phyloP scores from a whole-genome alignment of 768 basidiomycete genomes.

The Trametes sanguinea region DNA sequence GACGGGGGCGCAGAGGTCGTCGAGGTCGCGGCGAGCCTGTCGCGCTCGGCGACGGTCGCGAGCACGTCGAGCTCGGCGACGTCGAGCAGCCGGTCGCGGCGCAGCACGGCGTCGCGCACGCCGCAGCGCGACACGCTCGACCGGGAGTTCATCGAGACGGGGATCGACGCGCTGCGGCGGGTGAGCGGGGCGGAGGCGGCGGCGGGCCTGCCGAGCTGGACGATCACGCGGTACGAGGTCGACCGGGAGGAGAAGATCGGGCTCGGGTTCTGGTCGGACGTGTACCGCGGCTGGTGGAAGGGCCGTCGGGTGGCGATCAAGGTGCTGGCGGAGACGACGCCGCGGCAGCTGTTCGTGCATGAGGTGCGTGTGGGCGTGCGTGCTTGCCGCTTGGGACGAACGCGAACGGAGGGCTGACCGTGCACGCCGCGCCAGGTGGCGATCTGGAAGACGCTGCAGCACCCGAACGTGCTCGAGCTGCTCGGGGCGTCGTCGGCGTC shows the following conservation, averaged over 20 bases:
- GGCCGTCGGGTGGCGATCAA: slow-evolving; percentile 70
- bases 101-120: background rate
- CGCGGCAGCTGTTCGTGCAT: slow-evolving; percentile 56
- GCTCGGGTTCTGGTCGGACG: slow-evolving; percentile 73
- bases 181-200: slow-evolving; percentile 44
- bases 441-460: slow-evolving; percentile 70
- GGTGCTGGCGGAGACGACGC: slow-evolving; percentile 62
- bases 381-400: too few species aligned
- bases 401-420: background rate
- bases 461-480: slow-evolving; percentile 71
- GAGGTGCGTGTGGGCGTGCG: slow-evolving; percentile 17
- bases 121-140: slow-evolving; percentile 54
- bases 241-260: slow-evolving; percentile 70
- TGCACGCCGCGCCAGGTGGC: slow-evolving; percentile 5
- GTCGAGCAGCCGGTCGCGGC: background rate
- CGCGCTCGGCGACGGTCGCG: slow-evolving; percentile 15
- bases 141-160: slow-evolving; percentile 68
- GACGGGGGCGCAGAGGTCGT: too few species aligned
- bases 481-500: slow-evolving; percentile 76
- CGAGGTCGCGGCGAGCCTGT: background rate
- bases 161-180: slow-evolving; percentile 69
- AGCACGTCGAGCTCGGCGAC: slow-evolving; percentile 6
- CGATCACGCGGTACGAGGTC: slow-evolving; percentile 81
- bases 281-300: slow-evolving; percentile 77
- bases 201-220: slow-evolving; percentile 63